Evolutionary conservation across 805 yeast genomes (phyloP).

Genomic region (Clavispora carvajalis): DNA sequence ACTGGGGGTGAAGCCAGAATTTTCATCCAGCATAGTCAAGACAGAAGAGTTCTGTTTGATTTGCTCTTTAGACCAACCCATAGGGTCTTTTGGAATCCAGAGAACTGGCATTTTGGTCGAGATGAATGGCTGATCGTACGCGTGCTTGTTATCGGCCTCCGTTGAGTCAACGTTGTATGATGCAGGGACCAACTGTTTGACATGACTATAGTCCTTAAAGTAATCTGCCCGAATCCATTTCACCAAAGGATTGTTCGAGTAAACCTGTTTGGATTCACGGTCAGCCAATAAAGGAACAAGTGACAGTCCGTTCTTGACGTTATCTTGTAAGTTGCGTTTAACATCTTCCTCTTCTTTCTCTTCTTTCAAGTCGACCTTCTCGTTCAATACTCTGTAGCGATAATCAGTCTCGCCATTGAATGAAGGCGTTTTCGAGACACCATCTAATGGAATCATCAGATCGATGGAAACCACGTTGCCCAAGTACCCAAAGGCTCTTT

Average conservation of each 20-base stretch:
- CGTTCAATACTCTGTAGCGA: conserved; percentile 25
- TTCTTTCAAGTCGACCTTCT: conserved; percentile 12
- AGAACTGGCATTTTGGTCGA: conserved; percentile 64
- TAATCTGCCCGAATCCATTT: conserved; percentile 56
- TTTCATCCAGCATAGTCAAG: conserved; percentile 62
- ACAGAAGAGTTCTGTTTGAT: conserved; percentile 51
- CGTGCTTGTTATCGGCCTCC: conserved; percentile 47
- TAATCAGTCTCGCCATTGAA: conserved; percentile 34
- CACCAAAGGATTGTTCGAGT: conserved; percentile 40
- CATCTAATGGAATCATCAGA: conserved; percentile 73
- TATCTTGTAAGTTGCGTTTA: conserved; percentile 16
- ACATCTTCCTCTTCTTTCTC: conserved; percentile 18
- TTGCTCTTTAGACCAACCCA: conserved; percentile 67
- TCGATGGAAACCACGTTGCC: conserved; percentile 59
- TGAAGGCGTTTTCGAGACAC: conserved; percentile 59
- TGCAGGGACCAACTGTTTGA: conserved; percentile 31
- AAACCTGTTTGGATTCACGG: conserved; percentile 43
- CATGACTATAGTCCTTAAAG: conserved; percentile 42
- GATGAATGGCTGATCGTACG: conserved; percentile 75
- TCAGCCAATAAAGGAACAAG: conserved; percentile 67
- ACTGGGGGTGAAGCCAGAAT: conserved; percentile 46
- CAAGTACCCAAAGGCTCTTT: conserved; percentile 57
- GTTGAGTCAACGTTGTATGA: conserved; percentile 33
- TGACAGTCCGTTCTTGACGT: conserved; percentile 10
- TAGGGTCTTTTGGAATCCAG: conserved; percentile 90